Conservation (phyloP, 768 basidiomycete genomes). For the Russula brevipes region DNA sequence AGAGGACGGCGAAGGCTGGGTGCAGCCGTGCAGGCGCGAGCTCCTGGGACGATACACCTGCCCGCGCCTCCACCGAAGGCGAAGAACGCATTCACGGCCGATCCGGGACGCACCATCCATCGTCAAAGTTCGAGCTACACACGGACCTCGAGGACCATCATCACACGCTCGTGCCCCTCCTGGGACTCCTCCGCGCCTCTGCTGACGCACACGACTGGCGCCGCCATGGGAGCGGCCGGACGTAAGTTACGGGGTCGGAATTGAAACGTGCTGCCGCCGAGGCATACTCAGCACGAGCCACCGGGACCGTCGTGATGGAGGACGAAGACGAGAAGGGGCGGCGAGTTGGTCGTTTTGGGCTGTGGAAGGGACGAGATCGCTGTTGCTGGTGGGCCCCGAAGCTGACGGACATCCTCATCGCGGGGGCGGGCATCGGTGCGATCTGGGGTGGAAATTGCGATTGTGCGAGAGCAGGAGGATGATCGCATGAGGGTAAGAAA, state of each 20-base stretch:
- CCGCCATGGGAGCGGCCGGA: constrained; percentile 48
- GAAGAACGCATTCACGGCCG: neutral
- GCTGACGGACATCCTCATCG: constrained; percentile 34
- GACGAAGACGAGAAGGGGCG: constrained; percentile 16
- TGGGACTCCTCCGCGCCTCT: constrained; percentile 56
- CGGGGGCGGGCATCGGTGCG: constrained; percentile 58
- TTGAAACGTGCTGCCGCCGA: constrained; percentile 36
- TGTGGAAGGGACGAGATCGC: constrained; percentile 52
- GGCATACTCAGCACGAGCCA: constrained; percentile 36
- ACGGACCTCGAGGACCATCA: constrained; percentile 6
- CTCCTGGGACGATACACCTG: neutral
- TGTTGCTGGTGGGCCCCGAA: constrained; percentile 46
- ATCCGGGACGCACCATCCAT: constrained; percentile 5
- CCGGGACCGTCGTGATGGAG: constrained; percentile 33
- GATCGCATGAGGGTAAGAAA: constrained; percentile 11
- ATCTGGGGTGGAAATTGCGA: constrained; percentile 61
- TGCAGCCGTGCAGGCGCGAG: constrained; percentile 1
- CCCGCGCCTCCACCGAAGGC: neutral
- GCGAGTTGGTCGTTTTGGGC: constrained; percentile 32
- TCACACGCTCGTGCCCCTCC: constrained; percentile 34
- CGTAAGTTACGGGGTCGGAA: constrained; percentile 27
- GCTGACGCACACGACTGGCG: constrained; percentile 55
- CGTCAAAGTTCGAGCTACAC: constrained; percentile 9
- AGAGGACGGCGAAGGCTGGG: constrained; percentile 4
- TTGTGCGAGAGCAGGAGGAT: constrained; percentile 28